Evolutionary conservation across 768 basidiomycete species (phyloP).

Genomic region (Tulasnella sp.): DNA sequence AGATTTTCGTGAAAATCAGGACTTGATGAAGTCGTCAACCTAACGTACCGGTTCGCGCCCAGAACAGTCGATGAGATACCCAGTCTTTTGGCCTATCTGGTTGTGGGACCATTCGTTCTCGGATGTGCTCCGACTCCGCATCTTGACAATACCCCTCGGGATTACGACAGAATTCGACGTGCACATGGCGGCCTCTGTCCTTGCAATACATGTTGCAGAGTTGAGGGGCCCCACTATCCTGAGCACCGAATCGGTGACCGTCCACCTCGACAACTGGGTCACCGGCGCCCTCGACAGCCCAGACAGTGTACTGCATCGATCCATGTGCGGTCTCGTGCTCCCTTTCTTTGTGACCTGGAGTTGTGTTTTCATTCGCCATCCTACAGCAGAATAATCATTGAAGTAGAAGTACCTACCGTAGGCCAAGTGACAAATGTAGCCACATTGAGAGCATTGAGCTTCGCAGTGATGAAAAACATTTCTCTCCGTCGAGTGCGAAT

Average conservation of each 20-base stretch:
- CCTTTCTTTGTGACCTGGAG: too few species aligned
- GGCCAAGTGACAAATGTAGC: slow-evolving; percentile 20
- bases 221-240: slow-evolving; percentile 7
- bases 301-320: slow-evolving; percentile 23
- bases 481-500: not conserved
- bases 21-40: too few species aligned
- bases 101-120: slow-evolving; percentile 42
- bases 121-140: slow-evolving; percentile 47
- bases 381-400: too few species aligned
- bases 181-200: slow-evolving; percentile 9
- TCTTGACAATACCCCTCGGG: slow-evolving; percentile 29
- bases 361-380: too few species aligned
- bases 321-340: slow-evolving; percentile 24
- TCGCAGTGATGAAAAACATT: slow-evolving; percentile 22
- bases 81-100: slow-evolving; percentile 50
- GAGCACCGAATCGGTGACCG: not conserved
- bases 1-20: too few species aligned
- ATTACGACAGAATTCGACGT: slow-evolving; percentile 18
- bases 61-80: slow-evolving; percentile 52
- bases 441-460: slow-evolving; percentile 10
- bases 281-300: slow-evolving; percentile 16
- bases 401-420: too few species aligned
- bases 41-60: slow-evolving; percentile 54
- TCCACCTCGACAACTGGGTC: slow-evolving; percentile 3
- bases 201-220: slow-evolving; percentile 15